Evolutionary conservation across 73 alveolate species (phyloP).

Genomic region (Effrenium voratum): DNA sequence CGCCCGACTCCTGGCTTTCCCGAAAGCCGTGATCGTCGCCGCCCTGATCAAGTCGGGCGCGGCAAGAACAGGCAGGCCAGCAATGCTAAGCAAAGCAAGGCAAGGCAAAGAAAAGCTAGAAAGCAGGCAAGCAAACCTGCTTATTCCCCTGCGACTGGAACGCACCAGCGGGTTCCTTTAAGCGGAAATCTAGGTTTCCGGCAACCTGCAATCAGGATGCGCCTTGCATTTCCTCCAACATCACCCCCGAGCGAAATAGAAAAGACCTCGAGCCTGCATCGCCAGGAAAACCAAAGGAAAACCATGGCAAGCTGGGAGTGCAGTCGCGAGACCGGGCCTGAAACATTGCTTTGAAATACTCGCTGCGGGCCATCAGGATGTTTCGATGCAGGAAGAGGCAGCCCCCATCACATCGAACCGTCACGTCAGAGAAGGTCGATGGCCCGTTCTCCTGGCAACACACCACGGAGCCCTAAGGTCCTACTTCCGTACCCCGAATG

Average conservation of each 20-base stretch:
- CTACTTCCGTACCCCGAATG: no score
- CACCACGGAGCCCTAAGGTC: no score
- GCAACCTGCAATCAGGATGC: neutral
- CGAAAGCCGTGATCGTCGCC: no score
- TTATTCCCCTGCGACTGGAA: no score
- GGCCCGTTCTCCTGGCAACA: slow-evolving; percentile 75
- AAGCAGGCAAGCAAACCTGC: no score
- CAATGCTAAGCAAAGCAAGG: no score
- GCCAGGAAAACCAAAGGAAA: neutral
- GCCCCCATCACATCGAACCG: slow-evolving; percentile 75
- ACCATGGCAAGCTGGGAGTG: neutral
- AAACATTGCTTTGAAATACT: slow-evolving; percentile 71
- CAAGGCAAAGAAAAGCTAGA: no score
- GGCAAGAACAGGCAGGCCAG: no score
- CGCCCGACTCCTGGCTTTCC: slow-evolving; percentile 70
- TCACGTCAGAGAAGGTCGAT: slow-evolving; percentile 61
- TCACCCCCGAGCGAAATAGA: neutral
- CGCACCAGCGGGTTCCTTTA: no score
- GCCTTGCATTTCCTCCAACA: neutral
- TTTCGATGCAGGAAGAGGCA: slow-evolving; percentile 81
- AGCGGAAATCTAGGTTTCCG: no score
- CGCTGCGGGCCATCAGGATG: slow-evolving; percentile 89
- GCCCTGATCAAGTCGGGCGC: no score
- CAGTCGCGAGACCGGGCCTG: slow-evolving; percentile 23
- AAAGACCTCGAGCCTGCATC: neutral